phyloP scores from a whole-genome alignment of 139 green algal genomes.

The Chlorella vulgaris region DNA sequence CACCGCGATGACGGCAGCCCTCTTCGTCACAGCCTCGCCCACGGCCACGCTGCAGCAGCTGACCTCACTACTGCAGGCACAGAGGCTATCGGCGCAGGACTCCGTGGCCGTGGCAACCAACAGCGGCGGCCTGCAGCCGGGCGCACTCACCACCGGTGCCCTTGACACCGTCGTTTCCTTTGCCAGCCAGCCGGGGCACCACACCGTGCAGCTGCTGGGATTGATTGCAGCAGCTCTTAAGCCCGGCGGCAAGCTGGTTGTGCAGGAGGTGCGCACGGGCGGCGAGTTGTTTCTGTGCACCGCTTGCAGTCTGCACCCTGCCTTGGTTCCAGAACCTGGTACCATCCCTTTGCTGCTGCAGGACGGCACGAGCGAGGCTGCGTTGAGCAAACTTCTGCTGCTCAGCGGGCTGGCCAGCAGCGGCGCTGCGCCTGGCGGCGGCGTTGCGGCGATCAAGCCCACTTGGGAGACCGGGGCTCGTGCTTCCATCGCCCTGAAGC shows the following conservation, averaged over 20 bases:
- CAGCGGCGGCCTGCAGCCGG: slow-evolving; percentile 11
- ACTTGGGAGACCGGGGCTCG: slow-evolving; percentile 64
- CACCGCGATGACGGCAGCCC: background rate
- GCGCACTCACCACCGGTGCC: background rate
- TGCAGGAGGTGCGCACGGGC: slow-evolving; percentile 31
- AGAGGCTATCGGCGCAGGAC: background rate
- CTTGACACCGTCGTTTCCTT: slow-evolving; percentile 31
- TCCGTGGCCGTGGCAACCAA: slow-evolving; percentile 10
- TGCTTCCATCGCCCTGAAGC: slow-evolving; percentile 59
- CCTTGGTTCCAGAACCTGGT: background rate
- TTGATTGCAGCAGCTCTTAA: slow-evolving; percentile 21
- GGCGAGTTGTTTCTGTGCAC: background rate
- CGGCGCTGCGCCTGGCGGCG: background rate
- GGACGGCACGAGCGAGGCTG: background rate
- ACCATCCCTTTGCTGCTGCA: background rate
- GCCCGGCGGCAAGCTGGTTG: slow-evolving; percentile 42
- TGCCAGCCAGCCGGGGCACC: slow-evolving; percentile 15
- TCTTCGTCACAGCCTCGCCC: slow-evolving; percentile 17
- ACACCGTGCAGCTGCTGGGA: slow-evolving; percentile 41
- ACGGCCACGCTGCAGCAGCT: background rate
- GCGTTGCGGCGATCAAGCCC: slow-evolving; percentile 55
- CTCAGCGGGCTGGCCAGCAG: slow-evolving; percentile 59
- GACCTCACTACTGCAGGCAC: slow-evolving; percentile 9
- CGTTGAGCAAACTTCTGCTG: slow-evolving; percentile 56
- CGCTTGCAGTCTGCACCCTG: background rate